Conservation (phyloP, 805 yeast species). For the Candida boidinii region DNA sequence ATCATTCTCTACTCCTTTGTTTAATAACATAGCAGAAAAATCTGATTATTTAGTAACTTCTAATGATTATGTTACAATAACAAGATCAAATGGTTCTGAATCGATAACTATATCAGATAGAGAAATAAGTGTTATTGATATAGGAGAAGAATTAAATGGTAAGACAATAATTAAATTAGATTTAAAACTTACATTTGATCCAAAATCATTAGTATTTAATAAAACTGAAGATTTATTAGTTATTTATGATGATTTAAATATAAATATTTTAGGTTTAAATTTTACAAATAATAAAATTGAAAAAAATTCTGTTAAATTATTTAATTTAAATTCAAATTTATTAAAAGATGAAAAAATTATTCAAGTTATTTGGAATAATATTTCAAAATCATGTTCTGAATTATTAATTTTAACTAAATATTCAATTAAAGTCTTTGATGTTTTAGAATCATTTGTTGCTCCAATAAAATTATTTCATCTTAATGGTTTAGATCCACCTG, state of each 20-base stretch:
- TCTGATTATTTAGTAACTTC: too few species aligned
- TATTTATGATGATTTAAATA: constrained; percentile 9
- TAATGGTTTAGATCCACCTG: constrained; percentile 7
- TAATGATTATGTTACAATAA: constrained; percentile 5
- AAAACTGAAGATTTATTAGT: constrained; percentile 19
- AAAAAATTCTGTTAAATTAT: constrained; percentile 6
- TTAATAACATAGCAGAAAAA: too few species aligned
- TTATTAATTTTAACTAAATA: constrained; percentile 33
- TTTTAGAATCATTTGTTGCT: constrained; percentile 17
- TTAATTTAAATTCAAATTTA: constrained; percentile 6
- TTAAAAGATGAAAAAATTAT: constrained; percentile 19
- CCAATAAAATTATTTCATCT: constrained; percentile 11
- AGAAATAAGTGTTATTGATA: constrained; percentile 11
- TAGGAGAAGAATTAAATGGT: constrained; percentile 5
- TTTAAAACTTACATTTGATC: constrained; percentile 14
- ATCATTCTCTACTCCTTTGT: too few species aligned
- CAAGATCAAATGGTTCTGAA: constrained; percentile 19
- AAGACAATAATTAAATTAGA: constrained; percentile 2
- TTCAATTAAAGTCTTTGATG: constrained; percentile 27
- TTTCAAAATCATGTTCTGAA: constrained; percentile 33
- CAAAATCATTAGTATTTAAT: constrained; percentile 15
- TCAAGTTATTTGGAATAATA: constrained; percentile 35
- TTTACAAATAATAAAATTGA: constrained; percentile 1
- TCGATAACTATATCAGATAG: constrained; percentile 15
- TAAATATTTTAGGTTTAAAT: background rate